phyloP scores from a whole-genome alignment of 257 asterid species.

The Salvia rosmarinus region DNA sequence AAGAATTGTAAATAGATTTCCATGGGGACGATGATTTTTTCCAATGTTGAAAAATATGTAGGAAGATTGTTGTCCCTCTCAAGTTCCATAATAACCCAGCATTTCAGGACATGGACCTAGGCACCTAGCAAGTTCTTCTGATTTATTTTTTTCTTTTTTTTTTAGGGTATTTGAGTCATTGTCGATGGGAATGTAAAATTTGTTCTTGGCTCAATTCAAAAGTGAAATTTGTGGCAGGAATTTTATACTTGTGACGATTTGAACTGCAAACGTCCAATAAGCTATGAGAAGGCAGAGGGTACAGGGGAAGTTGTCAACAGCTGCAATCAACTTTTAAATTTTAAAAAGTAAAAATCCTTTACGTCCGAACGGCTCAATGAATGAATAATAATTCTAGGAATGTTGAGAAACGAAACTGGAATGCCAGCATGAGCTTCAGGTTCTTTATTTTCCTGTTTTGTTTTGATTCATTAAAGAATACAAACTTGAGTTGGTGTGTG shows the following conservation, averaged over 20 bases:
- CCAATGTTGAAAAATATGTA: not conserved
- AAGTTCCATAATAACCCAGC: not conserved
- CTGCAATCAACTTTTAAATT: conserved; percentile 3
- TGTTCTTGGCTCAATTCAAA: not conserved
- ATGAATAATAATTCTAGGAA: not conserved
- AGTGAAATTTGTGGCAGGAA: not conserved
- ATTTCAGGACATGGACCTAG: no score
- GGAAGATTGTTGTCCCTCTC: conserved; percentile 5
- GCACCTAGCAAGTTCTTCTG: not conserved
- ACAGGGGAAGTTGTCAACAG: not conserved
- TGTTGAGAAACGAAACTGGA: conserved; percentile 1
- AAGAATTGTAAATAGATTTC: conserved; percentile 29
- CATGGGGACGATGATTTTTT: not conserved
- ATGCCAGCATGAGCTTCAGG: not conserved
- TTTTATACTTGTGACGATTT: no score
- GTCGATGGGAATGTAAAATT: not conserved
- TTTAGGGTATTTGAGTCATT: not conserved
- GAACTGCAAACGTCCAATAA: not conserved
- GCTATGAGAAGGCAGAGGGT: not conserved
- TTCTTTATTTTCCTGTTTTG: not conserved
- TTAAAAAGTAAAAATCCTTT: conserved; percentile 15
- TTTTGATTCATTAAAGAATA: not conserved
- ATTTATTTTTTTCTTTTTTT: not conserved
- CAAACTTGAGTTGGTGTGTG: not conserved
- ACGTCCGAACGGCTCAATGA: conserved; percentile 26